These are phyloP conservation scores for Trypanosoma platydactyli DNA, from an alignment of 208 protist genomes.

Conservation along the genomic window DNA sequence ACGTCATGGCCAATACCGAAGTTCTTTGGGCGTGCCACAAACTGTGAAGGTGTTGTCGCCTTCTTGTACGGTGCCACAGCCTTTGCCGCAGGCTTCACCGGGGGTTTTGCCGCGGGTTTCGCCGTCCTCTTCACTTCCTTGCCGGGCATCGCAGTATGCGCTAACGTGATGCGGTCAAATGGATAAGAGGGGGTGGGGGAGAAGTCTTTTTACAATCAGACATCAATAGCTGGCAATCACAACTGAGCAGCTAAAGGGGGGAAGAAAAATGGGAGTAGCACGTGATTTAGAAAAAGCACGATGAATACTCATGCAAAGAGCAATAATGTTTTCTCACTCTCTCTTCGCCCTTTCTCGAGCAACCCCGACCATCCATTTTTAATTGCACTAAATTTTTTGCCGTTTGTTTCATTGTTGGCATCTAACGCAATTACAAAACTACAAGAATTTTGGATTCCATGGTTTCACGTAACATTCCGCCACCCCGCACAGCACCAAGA, in stretches of 20 bases:
- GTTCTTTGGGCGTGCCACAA: slow-evolving; percentile 85
- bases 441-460: no score
- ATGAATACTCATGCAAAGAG: neutral
- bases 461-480: neutral
- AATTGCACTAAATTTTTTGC: slow-evolving; percentile 1
- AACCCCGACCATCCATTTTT: neutral
- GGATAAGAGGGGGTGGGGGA: slow-evolving; percentile 12
- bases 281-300: neutral
- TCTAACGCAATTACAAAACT: neutral
- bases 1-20: slow-evolving; percentile 94
- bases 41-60: slow-evolving; percentile 53
- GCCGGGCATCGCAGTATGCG: slow-evolving; percentile 55
- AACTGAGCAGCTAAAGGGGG: slow-evolving; percentile 8
- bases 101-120: slow-evolving; percentile 22
- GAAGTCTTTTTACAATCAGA: slow-evolving; percentile 12
- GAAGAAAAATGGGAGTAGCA: no score
- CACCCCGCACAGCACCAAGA: slow-evolving; percentile 6
- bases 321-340: neutral
- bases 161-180: neutral
- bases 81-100: slow-evolving; percentile 53
- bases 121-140: slow-evolving; percentile 87
- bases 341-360: slow-evolving; percentile 2
- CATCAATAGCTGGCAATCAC: neutral
- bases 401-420: neutral
- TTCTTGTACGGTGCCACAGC: slow-evolving; percentile 83